phyloP scores from a whole-genome alignment of 768 basidiomycete genomes.

The Amanita muscaria region DNA sequence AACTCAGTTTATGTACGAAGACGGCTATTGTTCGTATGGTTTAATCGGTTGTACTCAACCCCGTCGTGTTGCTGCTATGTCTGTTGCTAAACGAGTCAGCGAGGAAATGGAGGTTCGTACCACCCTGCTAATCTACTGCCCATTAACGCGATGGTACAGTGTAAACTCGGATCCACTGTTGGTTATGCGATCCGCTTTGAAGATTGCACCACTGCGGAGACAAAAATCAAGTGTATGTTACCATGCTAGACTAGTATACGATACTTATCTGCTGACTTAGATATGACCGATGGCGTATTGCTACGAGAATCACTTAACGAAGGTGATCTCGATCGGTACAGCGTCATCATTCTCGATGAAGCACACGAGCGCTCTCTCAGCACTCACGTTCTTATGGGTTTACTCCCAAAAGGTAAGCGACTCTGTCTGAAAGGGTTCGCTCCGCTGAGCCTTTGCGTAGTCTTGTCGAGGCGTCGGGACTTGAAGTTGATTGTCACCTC shows the following conservation, averaged over 20 bases:
- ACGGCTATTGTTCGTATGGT: conserved; percentile 86
- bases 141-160: conserved; percentile 30
- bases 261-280: conserved; percentile 29
- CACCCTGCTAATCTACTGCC: background rate
- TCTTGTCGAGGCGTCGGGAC: conserved; percentile 84
- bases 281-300: conserved; percentile 98
- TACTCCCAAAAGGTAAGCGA: conserved; percentile 79
- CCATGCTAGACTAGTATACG: background rate
- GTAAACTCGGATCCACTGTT: conserved; percentile 83
- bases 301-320: conserved; percentile 98
- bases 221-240: conserved; percentile 88
- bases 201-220: conserved; percentile 89
- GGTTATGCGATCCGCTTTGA: conserved; percentile 99
- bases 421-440: background rate
- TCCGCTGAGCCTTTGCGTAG: conserved; percentile 23
- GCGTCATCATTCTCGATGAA: conserved; percentile 96
- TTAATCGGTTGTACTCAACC: conserved; percentile 97
- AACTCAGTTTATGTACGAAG: conserved; percentile 92
- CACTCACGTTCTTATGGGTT: conserved; percentile 97
- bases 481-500: conserved; percentile 96
- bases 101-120: conserved; percentile 92
- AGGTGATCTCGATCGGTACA: conserved; percentile 96
- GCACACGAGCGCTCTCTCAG: conserved; percentile 96
- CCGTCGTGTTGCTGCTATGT: conserved; percentile 98
- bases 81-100: conserved; percentile 98